Conservation (phyloP, 2,329 filamentous ascomycete species). For the Rhynchosporium secalis region DNA sequence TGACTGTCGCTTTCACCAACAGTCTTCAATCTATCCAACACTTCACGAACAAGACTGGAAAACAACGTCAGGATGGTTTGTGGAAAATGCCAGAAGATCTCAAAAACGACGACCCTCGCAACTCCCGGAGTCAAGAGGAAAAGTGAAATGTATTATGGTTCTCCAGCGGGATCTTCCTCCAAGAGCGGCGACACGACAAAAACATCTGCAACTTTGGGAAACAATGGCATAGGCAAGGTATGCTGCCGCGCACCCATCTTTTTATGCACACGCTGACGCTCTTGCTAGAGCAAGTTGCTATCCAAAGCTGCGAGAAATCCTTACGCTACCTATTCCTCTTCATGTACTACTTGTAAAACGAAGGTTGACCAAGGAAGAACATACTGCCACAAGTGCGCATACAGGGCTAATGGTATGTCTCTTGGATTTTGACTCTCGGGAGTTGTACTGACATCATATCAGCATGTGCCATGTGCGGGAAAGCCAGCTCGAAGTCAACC, state of each 20-base stretch:
- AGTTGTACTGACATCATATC: slow-evolving; percentile 16
- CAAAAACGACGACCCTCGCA: slow-evolving; percentile 59
- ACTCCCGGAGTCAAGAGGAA: slow-evolving; percentile 67
- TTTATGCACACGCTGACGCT: slow-evolving; percentile 1
- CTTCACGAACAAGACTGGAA: slow-evolving; percentile 10
- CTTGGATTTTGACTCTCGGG: neutral
- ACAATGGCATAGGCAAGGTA: slow-evolving; percentile 61
- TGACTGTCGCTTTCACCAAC: neutral
- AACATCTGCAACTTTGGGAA: slow-evolving; percentile 55
- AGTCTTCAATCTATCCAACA: slow-evolving; percentile 19
- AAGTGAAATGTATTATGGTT: slow-evolving; percentile 66
- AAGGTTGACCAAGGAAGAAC: slow-evolving; percentile 62
- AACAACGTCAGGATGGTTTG: slow-evolving; percentile 55
- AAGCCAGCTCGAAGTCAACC: slow-evolving; percentile 53
- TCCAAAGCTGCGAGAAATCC: slow-evolving; percentile 66
- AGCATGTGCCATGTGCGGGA: slow-evolving; percentile 67
- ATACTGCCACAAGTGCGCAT: slow-evolving; percentile 63
- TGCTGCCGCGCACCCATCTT: slow-evolving; percentile 16
- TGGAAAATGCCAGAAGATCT: slow-evolving; percentile 61
- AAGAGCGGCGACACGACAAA: slow-evolving; percentile 45
- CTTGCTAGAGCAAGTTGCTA: slow-evolving; percentile 58
- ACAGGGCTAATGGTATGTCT: slow-evolving; percentile 57
- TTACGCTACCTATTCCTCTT: slow-evolving; percentile 62
- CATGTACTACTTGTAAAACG: slow-evolving; percentile 61
- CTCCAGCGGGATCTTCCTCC: slow-evolving; percentile 43